Conservation (phyloP, 176 grass and related monocot species). For the Poa annua region DNA sequence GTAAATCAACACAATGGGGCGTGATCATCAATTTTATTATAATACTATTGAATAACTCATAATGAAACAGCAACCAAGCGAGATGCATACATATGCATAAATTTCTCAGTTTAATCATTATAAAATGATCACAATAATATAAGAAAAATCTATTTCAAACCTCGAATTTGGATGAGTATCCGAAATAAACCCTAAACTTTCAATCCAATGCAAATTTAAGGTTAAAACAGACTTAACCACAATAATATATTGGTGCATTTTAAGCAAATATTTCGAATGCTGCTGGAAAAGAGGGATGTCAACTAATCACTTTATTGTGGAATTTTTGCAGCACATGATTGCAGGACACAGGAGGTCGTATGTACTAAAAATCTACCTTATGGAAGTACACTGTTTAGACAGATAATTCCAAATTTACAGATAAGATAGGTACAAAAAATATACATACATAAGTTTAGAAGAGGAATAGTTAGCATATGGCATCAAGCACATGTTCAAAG, state of each 20-base stretch:
- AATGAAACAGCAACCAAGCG: not conserved
- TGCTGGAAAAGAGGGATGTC: not conserved
- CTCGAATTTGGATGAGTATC: too few relatives aligned
- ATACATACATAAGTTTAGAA: not conserved
- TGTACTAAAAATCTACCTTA: not conserved
- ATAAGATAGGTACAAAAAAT: not conserved
- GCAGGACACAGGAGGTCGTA: not conserved
- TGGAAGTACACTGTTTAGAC: not conserved
- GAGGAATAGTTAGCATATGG: not conserved
- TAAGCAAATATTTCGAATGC: too few relatives aligned
- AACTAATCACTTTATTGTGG: not conserved
- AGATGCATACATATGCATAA: slow-evolving; percentile 1
- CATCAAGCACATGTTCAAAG: not conserved
- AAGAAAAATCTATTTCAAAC: not conserved
- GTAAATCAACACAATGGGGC: too few relatives aligned
- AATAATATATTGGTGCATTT: not conserved
- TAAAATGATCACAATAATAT: not conserved
- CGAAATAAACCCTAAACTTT: too few relatives aligned
- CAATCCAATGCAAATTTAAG: not conserved
- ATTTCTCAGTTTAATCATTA: not conserved
- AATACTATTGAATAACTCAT: not conserved
- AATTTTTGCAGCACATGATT: not conserved
- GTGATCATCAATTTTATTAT: slow-evolving; percentile 31
- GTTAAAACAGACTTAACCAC: too few relatives aligned
- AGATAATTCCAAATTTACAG: not conserved